Evolutionary conservation across 306 rosid species (phyloP).

Genomic region (Vigna trinervia): DNA sequence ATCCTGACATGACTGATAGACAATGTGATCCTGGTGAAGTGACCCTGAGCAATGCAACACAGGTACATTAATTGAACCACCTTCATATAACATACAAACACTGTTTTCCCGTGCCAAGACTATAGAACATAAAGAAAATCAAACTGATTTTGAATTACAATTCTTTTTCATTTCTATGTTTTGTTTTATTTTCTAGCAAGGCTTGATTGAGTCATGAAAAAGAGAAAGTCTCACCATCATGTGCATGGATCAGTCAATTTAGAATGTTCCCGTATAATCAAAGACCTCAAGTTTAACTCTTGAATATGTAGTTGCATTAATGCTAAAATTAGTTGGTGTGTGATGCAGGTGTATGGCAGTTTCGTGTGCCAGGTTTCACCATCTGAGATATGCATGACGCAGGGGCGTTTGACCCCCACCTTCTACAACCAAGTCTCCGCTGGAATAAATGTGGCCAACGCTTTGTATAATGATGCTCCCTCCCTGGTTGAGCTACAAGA

Average conservation of each 20-base stretch:
- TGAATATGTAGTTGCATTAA: too few relatives aligned
- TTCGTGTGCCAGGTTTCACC: constrained; percentile 67
- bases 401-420: constrained; percentile 80
- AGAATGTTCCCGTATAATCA: too few relatives aligned
- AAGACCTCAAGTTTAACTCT: too few relatives aligned
- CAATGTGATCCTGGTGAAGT: constrained; percentile 66
- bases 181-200: too few relatives aligned
- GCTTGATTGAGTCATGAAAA: too few relatives aligned
- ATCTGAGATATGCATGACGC: constrained; percentile 59
- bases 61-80: constrained; percentile 54
- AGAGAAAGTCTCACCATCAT: too few relatives aligned
- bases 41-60: constrained; percentile 53
- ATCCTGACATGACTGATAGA: constrained; percentile 57
- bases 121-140: too few relatives aligned
- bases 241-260: too few relatives aligned
- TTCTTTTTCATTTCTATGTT: too few relatives aligned
- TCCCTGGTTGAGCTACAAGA: constrained; percentile 67
- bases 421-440: constrained; percentile 64
- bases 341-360: constrained; percentile 69
- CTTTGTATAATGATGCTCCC: constrained; percentile 67
- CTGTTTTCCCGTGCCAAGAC: too few relatives aligned
- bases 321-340: not conserved
- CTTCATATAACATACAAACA: too few relatives aligned
- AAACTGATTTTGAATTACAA: too few relatives aligned
- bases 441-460: constrained; percentile 63